Conservation (phyloP, 176 grass and related monocot species). For the Avena eriantha region DNA sequence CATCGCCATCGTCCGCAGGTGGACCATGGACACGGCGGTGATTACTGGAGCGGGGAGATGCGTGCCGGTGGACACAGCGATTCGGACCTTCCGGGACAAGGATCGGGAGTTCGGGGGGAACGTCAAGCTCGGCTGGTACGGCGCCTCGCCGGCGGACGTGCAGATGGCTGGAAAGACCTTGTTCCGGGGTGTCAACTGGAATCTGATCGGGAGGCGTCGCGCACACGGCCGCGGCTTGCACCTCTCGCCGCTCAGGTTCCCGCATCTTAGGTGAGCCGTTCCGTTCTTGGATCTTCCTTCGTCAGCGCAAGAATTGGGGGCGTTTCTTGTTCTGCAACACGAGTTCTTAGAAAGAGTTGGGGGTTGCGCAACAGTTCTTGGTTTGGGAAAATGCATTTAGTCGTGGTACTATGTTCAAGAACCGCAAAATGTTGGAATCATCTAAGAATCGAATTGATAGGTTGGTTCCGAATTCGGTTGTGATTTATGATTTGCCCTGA, state of each 20-base stretch:
- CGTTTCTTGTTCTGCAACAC: neutral
- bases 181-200: conserved; percentile 6
- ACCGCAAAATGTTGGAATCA: neutral
- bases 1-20: neutral
- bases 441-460: neutral
- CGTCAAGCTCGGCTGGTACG: conserved; percentile 27
- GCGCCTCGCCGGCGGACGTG: conserved; percentile 1
- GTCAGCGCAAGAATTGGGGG: neutral
- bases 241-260: conserved; percentile 30
- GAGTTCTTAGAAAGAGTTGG: neutral
- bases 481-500: neutral
- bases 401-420: neutral
- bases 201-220: neutral
- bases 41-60: neutral
- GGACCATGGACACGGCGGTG: neutral
- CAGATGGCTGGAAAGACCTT: neutral
- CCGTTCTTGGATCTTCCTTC: neutral
- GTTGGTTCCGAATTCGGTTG: neutral
- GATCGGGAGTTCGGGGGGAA: neutral
- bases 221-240: conserved; percentile 7
- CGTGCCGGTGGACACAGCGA: neutral
- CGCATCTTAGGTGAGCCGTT: conserved; percentile 25
- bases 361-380: neutral
- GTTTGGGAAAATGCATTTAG: neutral
- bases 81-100: neutral